Evolutionary conservation across 116 monocot species (phyloP).

Genomic region (Cymodocea nodosa): DNA sequence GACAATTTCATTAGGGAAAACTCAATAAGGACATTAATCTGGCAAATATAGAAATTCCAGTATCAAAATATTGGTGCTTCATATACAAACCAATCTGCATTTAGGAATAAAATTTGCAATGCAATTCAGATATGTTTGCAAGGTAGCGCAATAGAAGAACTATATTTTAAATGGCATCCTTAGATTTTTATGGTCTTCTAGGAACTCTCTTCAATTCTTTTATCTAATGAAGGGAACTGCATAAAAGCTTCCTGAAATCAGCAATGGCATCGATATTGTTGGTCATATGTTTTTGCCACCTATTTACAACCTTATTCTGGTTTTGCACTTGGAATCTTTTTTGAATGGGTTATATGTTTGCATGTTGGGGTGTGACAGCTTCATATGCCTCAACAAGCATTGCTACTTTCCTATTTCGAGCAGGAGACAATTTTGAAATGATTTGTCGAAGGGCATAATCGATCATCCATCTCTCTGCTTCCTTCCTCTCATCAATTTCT

Average conservation of each 20-base stretch:
- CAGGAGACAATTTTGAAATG: constrained; percentile 40
- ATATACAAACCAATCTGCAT: no score
- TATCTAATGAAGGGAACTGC: neutral
- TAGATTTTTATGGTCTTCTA: neutral
- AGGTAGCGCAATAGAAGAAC: no score
- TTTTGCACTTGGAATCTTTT: neutral
- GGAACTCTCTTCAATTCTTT: neutral
- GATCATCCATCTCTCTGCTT: constrained; percentile 79
- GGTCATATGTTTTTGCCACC: neutral
- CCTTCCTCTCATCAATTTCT: constrained; percentile 52
- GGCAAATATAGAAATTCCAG: no score
- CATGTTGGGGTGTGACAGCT: constrained; percentile 21
- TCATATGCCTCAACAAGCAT: constrained; percentile 80
- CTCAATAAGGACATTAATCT: no score
- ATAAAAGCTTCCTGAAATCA: constrained; percentile 1
- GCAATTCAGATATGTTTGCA: no score
- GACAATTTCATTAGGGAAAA: no score
- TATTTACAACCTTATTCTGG: neutral
- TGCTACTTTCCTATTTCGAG: constrained; percentile 52
- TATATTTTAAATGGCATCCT: neutral
- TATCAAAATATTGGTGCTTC: no score
- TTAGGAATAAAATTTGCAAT: no score
- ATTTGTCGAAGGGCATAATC: constrained; percentile 56
- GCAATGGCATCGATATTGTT: neutral
- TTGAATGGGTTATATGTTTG: neutral